Evolutionary conservation across 306 rosid species (phyloP).

Genomic region (Benincasa hispida): DNA sequence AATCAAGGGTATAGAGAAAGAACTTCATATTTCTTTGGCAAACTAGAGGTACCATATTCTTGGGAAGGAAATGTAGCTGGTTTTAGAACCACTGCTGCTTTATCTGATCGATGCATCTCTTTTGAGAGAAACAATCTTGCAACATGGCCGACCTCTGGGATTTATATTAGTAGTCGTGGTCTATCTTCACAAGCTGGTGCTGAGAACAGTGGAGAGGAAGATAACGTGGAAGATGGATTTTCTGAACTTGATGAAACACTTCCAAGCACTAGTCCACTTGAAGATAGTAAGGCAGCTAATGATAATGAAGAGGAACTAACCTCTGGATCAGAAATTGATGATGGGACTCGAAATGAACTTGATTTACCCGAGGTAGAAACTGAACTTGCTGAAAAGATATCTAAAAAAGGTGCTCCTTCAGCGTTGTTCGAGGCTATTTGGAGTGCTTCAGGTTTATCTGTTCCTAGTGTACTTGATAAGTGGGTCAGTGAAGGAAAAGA

Average conservation of each 20-base stretch:
- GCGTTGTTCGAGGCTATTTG: conserved; percentile 31
- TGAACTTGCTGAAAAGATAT: conserved; percentile 11
- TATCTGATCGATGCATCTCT: not conserved
- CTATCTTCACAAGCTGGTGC: conserved; percentile 71
- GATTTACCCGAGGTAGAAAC: conserved; percentile 33
- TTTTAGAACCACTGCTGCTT: conserved; percentile 14
- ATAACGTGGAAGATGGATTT: conserved; percentile 61
- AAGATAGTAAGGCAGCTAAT: not conserved
- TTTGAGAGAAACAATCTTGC: conserved; percentile 18
- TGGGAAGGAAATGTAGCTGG: conserved; percentile 11
- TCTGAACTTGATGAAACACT: conserved; percentile 60
- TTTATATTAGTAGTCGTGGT: conserved; percentile 18
- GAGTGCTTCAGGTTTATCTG: conserved; percentile 18
- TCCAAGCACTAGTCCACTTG: conserved; percentile 11
- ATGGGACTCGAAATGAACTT: conserved; percentile 32
- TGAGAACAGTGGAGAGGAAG: conserved; percentile 42
- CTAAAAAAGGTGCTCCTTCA: conserved; percentile 15
- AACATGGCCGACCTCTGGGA: conserved; percentile 19
- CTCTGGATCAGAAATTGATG: conserved; percentile 27
- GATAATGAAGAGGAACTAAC: conserved; percentile 20
- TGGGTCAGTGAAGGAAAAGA: conserved; percentile 69
- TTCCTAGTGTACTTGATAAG: conserved; percentile 33
- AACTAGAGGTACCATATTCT: conserved; percentile 19
- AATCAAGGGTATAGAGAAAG: conserved; percentile 21
- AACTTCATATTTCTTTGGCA: conserved; percentile 23